Conservation (phyloP, 2,329 filamentous ascomycete genomes). For the Microcyclospora tardicrescens region DNA sequence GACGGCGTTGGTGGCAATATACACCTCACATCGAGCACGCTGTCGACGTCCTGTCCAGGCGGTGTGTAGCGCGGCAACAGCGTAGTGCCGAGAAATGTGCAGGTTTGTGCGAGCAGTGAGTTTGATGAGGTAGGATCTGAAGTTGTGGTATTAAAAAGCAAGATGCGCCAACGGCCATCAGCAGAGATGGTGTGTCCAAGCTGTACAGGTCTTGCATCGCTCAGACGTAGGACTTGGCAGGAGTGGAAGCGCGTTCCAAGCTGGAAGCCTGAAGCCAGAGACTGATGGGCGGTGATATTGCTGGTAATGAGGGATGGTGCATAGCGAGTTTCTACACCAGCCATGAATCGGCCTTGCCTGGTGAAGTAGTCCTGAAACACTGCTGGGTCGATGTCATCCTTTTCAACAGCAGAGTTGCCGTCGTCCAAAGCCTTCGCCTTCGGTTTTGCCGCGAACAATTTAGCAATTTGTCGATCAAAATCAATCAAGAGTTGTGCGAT, state of each 20-base stretch:
- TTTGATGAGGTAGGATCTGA: slow-evolving; percentile 8
- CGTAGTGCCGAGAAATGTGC: slow-evolving; percentile 9
- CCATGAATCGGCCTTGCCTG: slow-evolving; percentile 22
- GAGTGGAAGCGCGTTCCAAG: slow-evolving; percentile 23
- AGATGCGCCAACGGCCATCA: slow-evolving; percentile 22
- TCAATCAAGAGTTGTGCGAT: slow-evolving; percentile 54
- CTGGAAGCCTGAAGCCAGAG: slow-evolving; percentile 18
- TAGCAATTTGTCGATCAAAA: slow-evolving; percentile 37
- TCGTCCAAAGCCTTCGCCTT: slow-evolving; percentile 9
- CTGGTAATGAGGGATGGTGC: slow-evolving; percentile 14
- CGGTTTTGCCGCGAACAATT: slow-evolving; percentile 32
- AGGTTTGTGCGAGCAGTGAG: slow-evolving; percentile 12
- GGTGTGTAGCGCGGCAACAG: slow-evolving; percentile 28
- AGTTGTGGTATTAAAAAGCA: slow-evolving; percentile 17
- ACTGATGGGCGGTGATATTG: slow-evolving; percentile 12
- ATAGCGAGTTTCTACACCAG: slow-evolving; percentile 20
- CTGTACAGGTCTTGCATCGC: slow-evolving; percentile 24
- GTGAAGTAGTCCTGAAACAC: slow-evolving; percentile 22
- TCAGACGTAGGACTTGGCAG: slow-evolving; percentile 18
- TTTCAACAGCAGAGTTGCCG: slow-evolving; percentile 3
- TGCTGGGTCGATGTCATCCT: slow-evolving; percentile 20
- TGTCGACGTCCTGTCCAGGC: slow-evolving; percentile 25
- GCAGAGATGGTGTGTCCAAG: slow-evolving; percentile 23
- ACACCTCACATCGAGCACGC: too few species aligned
- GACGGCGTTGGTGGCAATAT: too few species aligned